Conservation (phyloP, 805 yeast genomes). For the Kluyveromyces siamensis region DNA sequence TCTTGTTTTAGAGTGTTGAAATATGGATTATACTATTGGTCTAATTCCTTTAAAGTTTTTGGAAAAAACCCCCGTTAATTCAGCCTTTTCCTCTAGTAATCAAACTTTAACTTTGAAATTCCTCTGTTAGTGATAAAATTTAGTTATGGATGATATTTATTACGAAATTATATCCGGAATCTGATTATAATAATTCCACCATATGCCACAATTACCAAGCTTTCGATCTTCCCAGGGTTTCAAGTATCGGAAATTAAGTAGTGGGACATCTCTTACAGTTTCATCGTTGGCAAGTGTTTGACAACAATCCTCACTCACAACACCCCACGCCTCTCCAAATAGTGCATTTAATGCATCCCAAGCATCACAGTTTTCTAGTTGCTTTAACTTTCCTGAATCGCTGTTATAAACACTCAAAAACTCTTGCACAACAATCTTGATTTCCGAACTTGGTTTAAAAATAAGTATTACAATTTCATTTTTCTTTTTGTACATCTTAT, state of each 20-base stretch:
- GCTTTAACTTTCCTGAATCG: slow-evolving; percentile 9
- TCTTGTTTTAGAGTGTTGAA: no score
- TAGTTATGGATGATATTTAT: no score
- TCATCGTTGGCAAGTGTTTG: not conserved
- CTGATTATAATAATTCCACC: slow-evolving; percentile 1
- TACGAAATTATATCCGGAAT: not conserved
- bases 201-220: not conserved
- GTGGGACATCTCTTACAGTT: not conserved
- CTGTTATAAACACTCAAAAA: slow-evolving; percentile 24
- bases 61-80: no score
- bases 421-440: slow-evolving; percentile 26
- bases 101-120: not conserved
- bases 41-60: no score
- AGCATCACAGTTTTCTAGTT: slow-evolving; percentile 8
- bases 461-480: slow-evolving; percentile 9
- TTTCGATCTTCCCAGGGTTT: slow-evolving; percentile 18
- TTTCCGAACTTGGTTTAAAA: slow-evolving; percentile 22
- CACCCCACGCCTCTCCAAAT: slow-evolving; percentile 27
- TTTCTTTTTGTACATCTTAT: slow-evolving; percentile 5
- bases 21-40: no score
- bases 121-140: not conserved
- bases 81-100: not conserved
- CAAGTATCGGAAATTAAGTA: slow-evolving; percentile 16
- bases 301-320: slow-evolving; percentile 6
- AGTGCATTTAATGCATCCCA: slow-evolving; percentile 19